Evolutionary conservation across 148 eudicot genomes (phyloP).

Genomic region (Cornus suecica): DNA sequence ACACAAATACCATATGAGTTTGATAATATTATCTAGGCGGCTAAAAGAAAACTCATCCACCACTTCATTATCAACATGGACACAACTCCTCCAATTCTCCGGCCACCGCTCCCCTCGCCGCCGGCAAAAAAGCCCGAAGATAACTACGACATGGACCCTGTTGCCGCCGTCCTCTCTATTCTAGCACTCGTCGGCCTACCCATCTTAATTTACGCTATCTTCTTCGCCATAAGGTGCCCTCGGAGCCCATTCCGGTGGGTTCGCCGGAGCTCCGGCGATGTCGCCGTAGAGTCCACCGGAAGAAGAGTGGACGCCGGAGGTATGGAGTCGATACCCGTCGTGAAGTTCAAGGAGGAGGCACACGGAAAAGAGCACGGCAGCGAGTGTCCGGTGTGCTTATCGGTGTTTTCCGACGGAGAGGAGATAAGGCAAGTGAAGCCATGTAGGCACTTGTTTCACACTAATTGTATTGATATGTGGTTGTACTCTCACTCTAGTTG

Average conservation of each 20-base stretch:
- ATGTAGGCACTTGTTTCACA: conserved; percentile 40
- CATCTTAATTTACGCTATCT: conserved; percentile 25
- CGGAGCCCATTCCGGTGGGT: conserved; percentile 1
- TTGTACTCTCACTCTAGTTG: conserved; percentile 28
- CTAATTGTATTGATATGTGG: conserved; percentile 35
- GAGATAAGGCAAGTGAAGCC: conserved; percentile 19
- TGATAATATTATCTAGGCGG: not conserved
- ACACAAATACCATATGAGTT: too few species aligned
- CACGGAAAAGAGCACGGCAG: conserved; percentile 2
- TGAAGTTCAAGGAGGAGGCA: not conserved
- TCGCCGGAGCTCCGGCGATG: not conserved
- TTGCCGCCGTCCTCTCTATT: conserved; percentile 14
- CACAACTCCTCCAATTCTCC: conserved; percentile 1
- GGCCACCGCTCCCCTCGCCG: conserved; percentile 1
- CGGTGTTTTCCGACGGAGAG: conserved; percentile 28
- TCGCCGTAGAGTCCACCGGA: not conserved
- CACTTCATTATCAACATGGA: not conserved
- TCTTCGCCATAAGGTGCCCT: conserved; percentile 26
- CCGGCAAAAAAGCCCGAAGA: not conserved
- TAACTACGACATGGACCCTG: conserved; percentile 15
- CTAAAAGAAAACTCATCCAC: not conserved
- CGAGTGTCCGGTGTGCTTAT: conserved; percentile 43
- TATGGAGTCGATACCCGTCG: conserved; percentile 11
- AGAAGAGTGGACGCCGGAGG: not conserved
- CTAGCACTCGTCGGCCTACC: conserved; percentile 18